Evolutionary conservation across 1,284 basidiomycete species (phyloP).

Genomic region (Cutaneotrichosporon mucoides): DNA sequence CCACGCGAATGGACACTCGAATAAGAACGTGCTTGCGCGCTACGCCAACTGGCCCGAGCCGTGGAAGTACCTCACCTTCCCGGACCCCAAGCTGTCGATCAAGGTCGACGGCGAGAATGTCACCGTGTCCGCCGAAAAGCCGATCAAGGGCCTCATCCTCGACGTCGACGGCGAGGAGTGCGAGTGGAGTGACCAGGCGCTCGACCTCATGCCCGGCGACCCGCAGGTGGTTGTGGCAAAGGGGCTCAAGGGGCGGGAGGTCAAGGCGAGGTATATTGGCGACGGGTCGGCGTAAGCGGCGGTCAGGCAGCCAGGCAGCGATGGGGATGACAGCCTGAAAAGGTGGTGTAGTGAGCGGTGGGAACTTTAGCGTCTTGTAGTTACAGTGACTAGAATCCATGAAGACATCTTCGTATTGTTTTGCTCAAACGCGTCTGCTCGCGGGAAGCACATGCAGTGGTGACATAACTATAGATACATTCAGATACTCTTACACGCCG

Average conservation of each 20-base stretch:
- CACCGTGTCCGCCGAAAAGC: constrained; percentile 59
- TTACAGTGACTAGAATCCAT: too few relatives aligned
- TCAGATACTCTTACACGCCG: too few relatives aligned
- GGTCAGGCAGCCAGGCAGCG: too few relatives aligned
- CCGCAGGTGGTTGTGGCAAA: constrained; percentile 60
- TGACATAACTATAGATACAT: too few relatives aligned
- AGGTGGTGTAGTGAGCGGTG: too few relatives aligned
- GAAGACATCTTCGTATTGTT: too few relatives aligned
- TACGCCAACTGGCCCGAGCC: constrained; percentile 74
- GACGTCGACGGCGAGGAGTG: constrained; percentile 61
- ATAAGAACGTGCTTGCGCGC: constrained; percentile 60
- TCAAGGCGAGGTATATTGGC: constrained; percentile 54
- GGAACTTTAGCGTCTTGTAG: too few relatives aligned
- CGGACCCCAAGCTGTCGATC: constrained; percentile 59
- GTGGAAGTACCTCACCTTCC: constrained; percentile 83
- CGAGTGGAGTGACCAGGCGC: constrained; percentile 77
- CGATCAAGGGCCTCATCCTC: constrained; percentile 79
- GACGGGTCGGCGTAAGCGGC: constrained; percentile 10
- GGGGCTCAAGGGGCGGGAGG: constrained; percentile 62
- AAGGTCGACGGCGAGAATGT: constrained; percentile 59
- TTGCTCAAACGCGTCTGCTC: too few relatives aligned
- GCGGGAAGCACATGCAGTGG: too few relatives aligned
- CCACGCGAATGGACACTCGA: too few relatives aligned
- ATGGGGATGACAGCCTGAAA: too few relatives aligned
- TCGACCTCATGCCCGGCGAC: constrained; percentile 81